Evolutionary conservation across 1,139 yeast species (phyloP), one percentile per base, ranked within the genome.

Genomic region (Yamadazyma taylorii): DNA sequence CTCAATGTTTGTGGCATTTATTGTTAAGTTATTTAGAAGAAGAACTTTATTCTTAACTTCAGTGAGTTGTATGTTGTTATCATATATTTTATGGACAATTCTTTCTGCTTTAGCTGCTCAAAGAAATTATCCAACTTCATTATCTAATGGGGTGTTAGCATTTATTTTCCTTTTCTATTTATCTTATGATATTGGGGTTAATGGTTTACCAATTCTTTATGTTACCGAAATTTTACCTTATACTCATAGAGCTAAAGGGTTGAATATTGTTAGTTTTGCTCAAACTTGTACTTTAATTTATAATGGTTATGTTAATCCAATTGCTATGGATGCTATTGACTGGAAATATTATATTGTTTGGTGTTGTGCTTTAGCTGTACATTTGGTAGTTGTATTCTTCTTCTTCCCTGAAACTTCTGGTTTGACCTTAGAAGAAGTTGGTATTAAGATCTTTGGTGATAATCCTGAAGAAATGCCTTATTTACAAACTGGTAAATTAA

Each of bases 341-440:
- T 78, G 82, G 81, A 77, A 74, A 51, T 79, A 77, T 60, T 79
- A 79, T 54, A 75, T 78, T 46, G 80, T 79, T 8, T 78, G 56
- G 57, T 60, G 73, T 46, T 63, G 70, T 54, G 49, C 63, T 26
- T 48, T 70, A 32, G 63, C 58, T 1, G 67, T 64, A 32, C 75
- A 70, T 44, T 46, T 66, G 15, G 39, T 52, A 11, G 55, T 68
- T 24, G 71, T 68, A 26, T 64, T 54, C 49, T 64, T 75, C 58
- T 61, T 65, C 48, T 70, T 61, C 51, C 73, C 75, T 27, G 81
- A 75, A 54, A 75, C 79, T 14, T 58, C 73, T 28, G 79, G 79
- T 19, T 65, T 72, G 51, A 69, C 79, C 8, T 65, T 76, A 58
- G 81, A 76, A 54, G 78, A 75, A 54, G 76, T 75, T 36, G 73